Base-by-base conservation (phyloP, 2,329 filamentous ascomycete species). In the Fusarium tricinctum region DNA sequence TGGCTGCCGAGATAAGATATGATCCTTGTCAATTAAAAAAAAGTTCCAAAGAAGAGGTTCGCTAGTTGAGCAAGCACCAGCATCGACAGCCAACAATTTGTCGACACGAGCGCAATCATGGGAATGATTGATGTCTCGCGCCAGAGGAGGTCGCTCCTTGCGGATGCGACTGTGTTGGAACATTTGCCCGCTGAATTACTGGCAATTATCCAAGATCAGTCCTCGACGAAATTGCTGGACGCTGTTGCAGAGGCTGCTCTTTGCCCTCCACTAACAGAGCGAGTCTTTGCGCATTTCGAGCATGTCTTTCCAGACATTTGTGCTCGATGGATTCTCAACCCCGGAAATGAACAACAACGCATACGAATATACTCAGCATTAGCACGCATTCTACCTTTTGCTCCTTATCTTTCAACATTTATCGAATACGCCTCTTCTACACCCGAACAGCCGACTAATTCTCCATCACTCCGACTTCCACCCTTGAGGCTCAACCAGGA, bases 231-330 rank as follows among this genome's bases (percentile, higher is more conserved):
- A 75, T 90, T 94, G 78, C 86, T 97, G 40, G 88, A 93, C 77
- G 87, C 88, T 71, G 83, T 97, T 74, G 87, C 92, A 71, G 82
- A 85, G 73, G 87, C 89, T 62, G 89, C 92, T 59, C 86, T 97
- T 75, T 84, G 88, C 73, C 85, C 92, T 72, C 82, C 84, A 80
- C 86, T 89, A 78, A 95, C 93, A 73, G 88, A 93, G 75, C 83
- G 83, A 58, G 82, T 97, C 75, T 94, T 96, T 75, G 83, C 87
- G 69, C 86, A 91, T 74, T 94, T 94, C 78, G 89, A 92, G 76
- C 82, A 86, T 65, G 81, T 94, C 40, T 92, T 96, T 74, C 88
- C 93, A 72, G 94, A 97, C 78, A 84, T 97, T 49, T 93, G 91
- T 79, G 91, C 93, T 65, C 85, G 91, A 82, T 97, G 93, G 93